These are phyloP conservation scores for Sclerospora graminicola DNA, from an alignment of 352 stramenopile genomes.

Conservation along the genomic window DNA sequence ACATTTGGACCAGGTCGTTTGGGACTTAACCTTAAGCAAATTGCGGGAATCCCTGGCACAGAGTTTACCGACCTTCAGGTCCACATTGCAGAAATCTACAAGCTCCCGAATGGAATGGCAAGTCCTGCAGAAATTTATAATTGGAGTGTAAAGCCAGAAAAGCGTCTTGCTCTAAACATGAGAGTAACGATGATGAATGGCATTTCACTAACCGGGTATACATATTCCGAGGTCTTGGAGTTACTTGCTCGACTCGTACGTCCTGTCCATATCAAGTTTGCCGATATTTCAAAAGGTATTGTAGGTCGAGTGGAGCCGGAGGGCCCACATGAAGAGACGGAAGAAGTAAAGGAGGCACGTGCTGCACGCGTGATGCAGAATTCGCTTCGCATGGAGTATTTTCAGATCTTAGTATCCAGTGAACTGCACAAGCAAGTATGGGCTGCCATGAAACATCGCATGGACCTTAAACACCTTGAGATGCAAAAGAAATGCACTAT, in stretches of 20 bases:
- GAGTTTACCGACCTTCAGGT: slow-evolving; percentile 68
- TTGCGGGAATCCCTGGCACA: slow-evolving; percentile 56
- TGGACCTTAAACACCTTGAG: slow-evolving; percentile 36
- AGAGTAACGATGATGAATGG: slow-evolving; percentile 78
- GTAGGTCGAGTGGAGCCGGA: slow-evolving; percentile 66
- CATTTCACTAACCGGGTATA: slow-evolving; percentile 61
- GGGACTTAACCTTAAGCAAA: slow-evolving; percentile 78
- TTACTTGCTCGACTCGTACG: slow-evolving; percentile 51
- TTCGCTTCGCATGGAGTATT: slow-evolving; percentile 62
- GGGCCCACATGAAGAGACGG: slow-evolving; percentile 46
- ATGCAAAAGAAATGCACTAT: slow-evolving; percentile 49
- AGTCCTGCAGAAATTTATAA: slow-evolving; percentile 86
- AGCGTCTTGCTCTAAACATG: slow-evolving; percentile 72
- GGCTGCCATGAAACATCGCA: slow-evolving; percentile 40
- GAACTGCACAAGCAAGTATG: slow-evolving; percentile 77
- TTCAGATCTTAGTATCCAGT: slow-evolving; percentile 60
- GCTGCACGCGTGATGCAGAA: slow-evolving; percentile 46
- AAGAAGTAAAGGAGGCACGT: slow-evolving; percentile 58
- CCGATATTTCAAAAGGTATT: slow-evolving; percentile 74
- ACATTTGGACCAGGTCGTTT: slow-evolving; percentile 67
- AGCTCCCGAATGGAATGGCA: slow-evolving; percentile 69
- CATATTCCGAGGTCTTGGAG: slow-evolving; percentile 73
- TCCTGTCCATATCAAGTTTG: slow-evolving; percentile 77
- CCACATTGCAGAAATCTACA: slow-evolving; percentile 78
- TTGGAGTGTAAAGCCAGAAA: slow-evolving; percentile 83